A percentile compares a stretch with the other conserved stretches of the same genome.
Evolutionary conservation across 176 grass and related monocot genomes (phyloP).

Genomic region (Oryza meyeriana): DNA sequence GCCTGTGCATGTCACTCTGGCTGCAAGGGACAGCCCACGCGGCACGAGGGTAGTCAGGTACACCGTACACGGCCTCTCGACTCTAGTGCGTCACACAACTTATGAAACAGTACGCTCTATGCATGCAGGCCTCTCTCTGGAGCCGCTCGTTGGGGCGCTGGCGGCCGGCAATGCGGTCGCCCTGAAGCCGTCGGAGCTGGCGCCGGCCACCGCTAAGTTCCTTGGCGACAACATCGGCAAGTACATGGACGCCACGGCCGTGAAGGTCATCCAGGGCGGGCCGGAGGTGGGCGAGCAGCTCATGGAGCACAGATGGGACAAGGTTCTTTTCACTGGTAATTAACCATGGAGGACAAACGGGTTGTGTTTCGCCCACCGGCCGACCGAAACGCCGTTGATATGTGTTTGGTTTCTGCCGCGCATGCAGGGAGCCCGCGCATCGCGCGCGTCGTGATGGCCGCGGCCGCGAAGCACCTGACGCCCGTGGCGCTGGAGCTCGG

Average conservation of each 20-base stretch:
- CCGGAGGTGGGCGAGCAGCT: conserved; percentile 56
- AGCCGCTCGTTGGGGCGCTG: conserved; percentile 85
- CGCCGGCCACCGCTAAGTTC: conserved; percentile 62
- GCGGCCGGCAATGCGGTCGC: conserved; percentile 75
- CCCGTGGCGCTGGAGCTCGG: conserved; percentile 89
- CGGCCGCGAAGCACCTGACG: conserved; percentile 83
- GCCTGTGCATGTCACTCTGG: not conserved
- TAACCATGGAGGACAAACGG: not conserved
- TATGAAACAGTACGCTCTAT: no score
- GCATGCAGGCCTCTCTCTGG: conserved; percentile 67
- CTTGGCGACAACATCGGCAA: conserved; percentile 40
- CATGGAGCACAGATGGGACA: conserved; percentile 87
- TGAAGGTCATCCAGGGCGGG: conserved; percentile 76
- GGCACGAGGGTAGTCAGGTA: no score
- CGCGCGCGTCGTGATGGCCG: conserved; percentile 71
- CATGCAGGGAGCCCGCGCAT: conserved; percentile 60
- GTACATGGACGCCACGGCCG: conserved; percentile 66
- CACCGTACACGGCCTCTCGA: no score
- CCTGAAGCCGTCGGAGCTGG: conserved; percentile 82
- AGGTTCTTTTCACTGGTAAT: conserved; percentile 91
- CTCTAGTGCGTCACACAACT: no score
- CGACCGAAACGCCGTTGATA: not conserved
- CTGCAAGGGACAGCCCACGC: no score
- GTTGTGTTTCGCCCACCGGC: no score
- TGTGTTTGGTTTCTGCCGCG: not conserved